These are phyloP conservation scores for Aspergillus neoniger DNA, from an alignment of 2,329 filamentous ascomycete genomes.

Conservation along the genomic window DNA sequence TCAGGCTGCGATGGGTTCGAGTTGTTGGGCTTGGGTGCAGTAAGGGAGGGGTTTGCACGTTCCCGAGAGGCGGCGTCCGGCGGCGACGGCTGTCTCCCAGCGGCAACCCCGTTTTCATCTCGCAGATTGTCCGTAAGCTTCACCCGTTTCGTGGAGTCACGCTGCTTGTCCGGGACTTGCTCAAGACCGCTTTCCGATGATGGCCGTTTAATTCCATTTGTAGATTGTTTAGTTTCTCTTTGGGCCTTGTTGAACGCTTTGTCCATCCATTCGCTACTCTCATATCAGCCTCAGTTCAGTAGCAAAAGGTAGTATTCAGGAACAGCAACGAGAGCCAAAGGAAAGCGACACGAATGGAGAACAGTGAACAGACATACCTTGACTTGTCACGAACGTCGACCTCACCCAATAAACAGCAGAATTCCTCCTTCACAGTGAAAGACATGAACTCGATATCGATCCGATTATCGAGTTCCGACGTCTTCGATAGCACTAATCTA, in stretches of 20 bases:
- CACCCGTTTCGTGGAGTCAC: conserved; percentile 25
- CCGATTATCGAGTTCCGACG: conserved; percentile 16
- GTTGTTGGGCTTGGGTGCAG: background rate
- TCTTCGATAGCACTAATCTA: conserved; percentile 29
- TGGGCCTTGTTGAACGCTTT: conserved; percentile 28
- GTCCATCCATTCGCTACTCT: conserved; percentile 36
- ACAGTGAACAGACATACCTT: conserved; percentile 25
- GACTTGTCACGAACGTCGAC: conserved; percentile 21
- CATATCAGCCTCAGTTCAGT: background rate
- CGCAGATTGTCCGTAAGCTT: conserved; percentile 36
- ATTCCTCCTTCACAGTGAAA: conserved; percentile 21
- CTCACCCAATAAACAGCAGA: conserved; percentile 21
- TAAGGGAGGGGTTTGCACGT: conserved; percentile 6
- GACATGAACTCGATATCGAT: conserved; percentile 35
- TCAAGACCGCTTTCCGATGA: conserved; percentile 13
- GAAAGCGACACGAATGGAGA: background rate
- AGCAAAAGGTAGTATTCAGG: background rate
- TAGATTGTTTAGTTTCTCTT: conserved; percentile 9
- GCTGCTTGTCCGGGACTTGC: conserved; percentile 7
- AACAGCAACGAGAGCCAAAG: background rate
- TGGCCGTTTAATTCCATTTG: conserved; percentile 20
- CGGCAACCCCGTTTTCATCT: conserved; percentile 20
- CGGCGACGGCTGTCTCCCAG: conserved; percentile 2
- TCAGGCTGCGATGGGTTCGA: conserved; percentile 1
- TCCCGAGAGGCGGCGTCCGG: conserved; percentile 8